phyloP scores from a whole-genome alignment of 805 yeast genomes.

The Wickerhamomyces subpelliculosus region DNA sequence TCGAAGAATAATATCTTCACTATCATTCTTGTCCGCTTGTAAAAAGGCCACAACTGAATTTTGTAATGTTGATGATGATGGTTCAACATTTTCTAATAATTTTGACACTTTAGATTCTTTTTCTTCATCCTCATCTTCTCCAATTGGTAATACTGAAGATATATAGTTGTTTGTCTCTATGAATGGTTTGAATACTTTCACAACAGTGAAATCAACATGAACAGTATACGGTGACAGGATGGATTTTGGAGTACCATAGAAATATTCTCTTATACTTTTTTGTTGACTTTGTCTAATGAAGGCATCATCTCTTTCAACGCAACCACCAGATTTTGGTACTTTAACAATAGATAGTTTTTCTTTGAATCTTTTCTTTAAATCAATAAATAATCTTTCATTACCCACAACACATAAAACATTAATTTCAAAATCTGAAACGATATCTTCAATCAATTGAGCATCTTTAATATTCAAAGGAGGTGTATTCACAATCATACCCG shows the following conservation, averaged over 20 bases:
- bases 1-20: constrained; percentile 39
- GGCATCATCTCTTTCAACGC: constrained; percentile 64
- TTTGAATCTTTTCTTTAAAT: constrained; percentile 46
- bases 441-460: constrained; percentile 42
- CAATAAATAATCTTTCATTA: constrained; percentile 61
- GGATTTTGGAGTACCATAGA: constrained; percentile 66
- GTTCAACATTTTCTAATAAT: constrained; percentile 30
- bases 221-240: constrained; percentile 82
- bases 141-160: constrained; percentile 20
- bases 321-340: constrained; percentile 69
- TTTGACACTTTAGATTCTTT: constrained; percentile 18
- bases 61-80: constrained; percentile 51
- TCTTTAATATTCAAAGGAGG: constrained; percentile 55
- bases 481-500: constrained; percentile 71
- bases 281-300: constrained; percentile 69
- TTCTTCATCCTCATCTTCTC: constrained; percentile 23
- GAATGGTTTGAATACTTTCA: constrained; percentile 54
- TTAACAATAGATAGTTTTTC: constrained; percentile 38
- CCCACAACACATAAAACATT: constrained; percentile 66
- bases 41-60: constrained; percentile 69
- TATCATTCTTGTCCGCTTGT: constrained; percentile 40
- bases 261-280: constrained; percentile 74
- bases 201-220: constrained; percentile 57
- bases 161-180: constrained; percentile 7
- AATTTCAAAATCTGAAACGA: constrained; percentile 53